Base-by-base conservation (phyloP, 2,329 filamentous ascomycete genomes). In the Trichoderma sp. region DNA sequence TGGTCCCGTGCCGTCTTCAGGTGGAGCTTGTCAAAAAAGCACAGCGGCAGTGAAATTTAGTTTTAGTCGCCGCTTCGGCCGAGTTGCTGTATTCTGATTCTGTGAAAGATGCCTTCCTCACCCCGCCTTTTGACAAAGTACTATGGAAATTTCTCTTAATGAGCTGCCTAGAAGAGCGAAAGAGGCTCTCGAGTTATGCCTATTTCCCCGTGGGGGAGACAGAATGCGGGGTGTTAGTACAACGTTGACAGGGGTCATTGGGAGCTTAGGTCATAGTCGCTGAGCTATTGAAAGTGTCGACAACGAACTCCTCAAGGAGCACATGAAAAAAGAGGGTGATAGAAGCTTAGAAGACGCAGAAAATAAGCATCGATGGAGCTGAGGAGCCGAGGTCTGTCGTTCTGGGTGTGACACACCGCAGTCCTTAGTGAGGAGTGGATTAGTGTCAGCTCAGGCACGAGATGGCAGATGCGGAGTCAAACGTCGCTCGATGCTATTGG, bases 171-270 rank as follows among this genome's bases (percentile, higher is more conserved):
- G 71, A 66, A 33, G 45, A 67, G 71, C 50, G n/a, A 53, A 64
- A 45, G 33, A 60, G 21, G 21, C 9, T 38, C 24, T 45, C 41
- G 18, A 56, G 16, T 45, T 5, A 31, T n/a, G 60, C 41, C 24
- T 31, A 31, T 69, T 74, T 76, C 75, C 75, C 75, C 75, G 45
- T 69, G 75, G 69, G 75, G 35, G 9, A 31, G 53, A n/a, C 56
- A n/a, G 33, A 63, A 64, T 53, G 75, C 75, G 75, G 75, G 75
- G 75, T 74, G 75, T n/a, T 64, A 45, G 35, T 67, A 16, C 31
- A 18, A 56, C 74, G n/a, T 31, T 9, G 9, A 64, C 69, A 64
- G 60, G 69, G 29, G 41, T 1, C 1, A 3, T 9, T 24, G 1
- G 11, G 11, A 21, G 50, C 33, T 60, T 18, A 7, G 56, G 24